Percentiles rank a stretch among this genome's conserved stretches.
phyloP scores from a whole-genome alignment of 2,329 filamentous ascomycete species.

The Colletotrichum brevisporum region DNA sequence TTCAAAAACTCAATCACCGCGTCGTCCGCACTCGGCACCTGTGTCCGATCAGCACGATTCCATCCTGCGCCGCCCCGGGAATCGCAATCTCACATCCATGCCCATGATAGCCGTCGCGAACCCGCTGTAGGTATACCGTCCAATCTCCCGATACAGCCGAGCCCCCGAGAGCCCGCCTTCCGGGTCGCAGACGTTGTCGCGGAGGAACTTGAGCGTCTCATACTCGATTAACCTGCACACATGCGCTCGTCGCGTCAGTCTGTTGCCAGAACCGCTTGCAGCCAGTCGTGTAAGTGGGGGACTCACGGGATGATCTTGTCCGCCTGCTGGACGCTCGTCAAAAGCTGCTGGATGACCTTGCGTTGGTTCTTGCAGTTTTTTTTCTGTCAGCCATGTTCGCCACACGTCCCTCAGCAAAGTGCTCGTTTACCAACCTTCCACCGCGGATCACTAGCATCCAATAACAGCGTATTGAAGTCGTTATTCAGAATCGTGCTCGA shows the following conservation, averaged over 20 bases:
- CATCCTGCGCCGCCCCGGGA: background rate
- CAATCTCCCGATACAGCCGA: background rate
- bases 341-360: conserved; percentile 17
- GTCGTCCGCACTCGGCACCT: background rate
- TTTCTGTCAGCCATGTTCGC: background rate
- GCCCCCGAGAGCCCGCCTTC: background rate
- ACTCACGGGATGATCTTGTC: conserved; percentile 23
- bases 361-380: conserved; percentile 7
- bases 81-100: background rate
- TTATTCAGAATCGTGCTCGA: conserved; percentile 23
- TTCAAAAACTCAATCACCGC: background rate
- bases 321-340: conserved; percentile 12
- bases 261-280: background rate
- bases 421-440: conserved; percentile 12
- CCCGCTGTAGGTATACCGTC: conserved; percentile 19
- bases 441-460: conserved; percentile 16
- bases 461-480: conserved; percentile 1
- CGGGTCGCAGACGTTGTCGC: background rate
- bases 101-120: conserved; percentile 2
- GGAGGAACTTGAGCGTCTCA: conserved; percentile 9
- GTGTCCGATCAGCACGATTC: background rate
- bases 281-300: background rate
- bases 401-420: too few species aligned
- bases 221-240: conserved; percentile 1
- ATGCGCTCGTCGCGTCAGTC: too few species aligned